Evolutionary conservation across 2,329 filamentous ascomycete species (phyloP).

Genomic region (Exophiala sp.): DNA sequence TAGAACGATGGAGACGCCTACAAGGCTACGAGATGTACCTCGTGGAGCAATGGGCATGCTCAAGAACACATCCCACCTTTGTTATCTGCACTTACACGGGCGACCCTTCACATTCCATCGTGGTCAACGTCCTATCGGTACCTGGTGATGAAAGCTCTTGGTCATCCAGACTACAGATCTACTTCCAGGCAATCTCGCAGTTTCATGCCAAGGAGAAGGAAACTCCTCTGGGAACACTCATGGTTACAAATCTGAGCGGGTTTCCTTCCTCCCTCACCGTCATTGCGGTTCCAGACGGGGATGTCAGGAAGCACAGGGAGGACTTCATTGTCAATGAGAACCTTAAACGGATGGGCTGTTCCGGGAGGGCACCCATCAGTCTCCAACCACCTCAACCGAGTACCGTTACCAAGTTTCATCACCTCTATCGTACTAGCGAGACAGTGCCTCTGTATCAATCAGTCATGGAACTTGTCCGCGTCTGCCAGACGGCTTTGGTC

Average conservation of each 20-base stretch:
- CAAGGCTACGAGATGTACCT: conserved; percentile 87
- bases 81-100: conserved; percentile 91
- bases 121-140: conserved; percentile 73
- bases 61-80: conserved; percentile 79
- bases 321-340: conserved; percentile 92
- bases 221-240: conserved; percentile 73
- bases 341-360: conserved; percentile 85
- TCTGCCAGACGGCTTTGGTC: conserved; percentile 83
- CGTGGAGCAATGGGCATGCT: conserved; percentile 97
- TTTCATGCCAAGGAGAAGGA: conserved; percentile 79
- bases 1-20: conserved; percentile 65
- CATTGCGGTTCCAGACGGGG: conserved; percentile 82
- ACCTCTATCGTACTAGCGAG: conserved; percentile 82
- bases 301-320: conserved; percentile 70
- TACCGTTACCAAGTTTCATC: conserved; percentile 83
- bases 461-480: conserved; percentile 80
- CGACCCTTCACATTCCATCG: conserved; percentile 69
- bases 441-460: conserved; percentile 70
- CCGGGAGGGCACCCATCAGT: conserved; percentile 78
- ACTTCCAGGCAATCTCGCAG: conserved; percentile 79
- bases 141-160: conserved; percentile 72
- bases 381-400: conserved; percentile 70
- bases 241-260: conserved; percentile 88
- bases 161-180: conserved; percentile 71
- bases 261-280: conserved; percentile 90